Base-by-base conservation (phyloP, 176 grass and related monocot genomes). In the Ensete glaucum region DNA sequence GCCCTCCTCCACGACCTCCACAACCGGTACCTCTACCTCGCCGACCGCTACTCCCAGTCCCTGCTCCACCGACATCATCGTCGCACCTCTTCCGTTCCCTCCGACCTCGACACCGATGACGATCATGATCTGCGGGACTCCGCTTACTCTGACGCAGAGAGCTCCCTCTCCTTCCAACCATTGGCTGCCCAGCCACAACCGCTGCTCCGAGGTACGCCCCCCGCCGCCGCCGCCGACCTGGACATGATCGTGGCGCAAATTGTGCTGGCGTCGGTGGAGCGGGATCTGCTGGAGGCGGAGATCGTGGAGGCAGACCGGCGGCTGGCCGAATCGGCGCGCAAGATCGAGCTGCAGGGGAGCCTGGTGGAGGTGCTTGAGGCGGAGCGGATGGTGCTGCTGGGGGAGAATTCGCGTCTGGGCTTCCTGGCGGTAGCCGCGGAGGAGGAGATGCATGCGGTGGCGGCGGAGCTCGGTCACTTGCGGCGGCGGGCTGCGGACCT, bases 301-400 rank as follows among this genome's bases (percentile, higher is more conserved):
- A 55, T 83, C 64, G 84, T 6, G 20, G 79, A 82, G 60, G 53
- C 52, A 0, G 80, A 85, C 26, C 82, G 81, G 0, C 84, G 87
- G 1, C 10, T 64, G 2, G 54, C 80, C 2, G 94, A 98, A 84
- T 60, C 83, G 0, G 75, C 78, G 70, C 25, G 86, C 25, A 93
- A 89, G 84, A 89, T 98, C 69, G 90, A 93, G 72, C 85, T 98
- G 68, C 94, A 98, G 83, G 94, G 90, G n/a, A 93, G 90, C 63
- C 67, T 98, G 1, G 55, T 98, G 50, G 90, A 98, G 84, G 90
- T 98, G 64, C 90, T 98, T 2, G 94, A 98, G 68, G 93, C 94
- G 14, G 94, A 98, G 80, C 75, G 94, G 0, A 89, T 98, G 50
- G 90, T 98, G 22, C 81, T 98, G 52, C 87, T 98, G 2, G 94